These are phyloP conservation scores for Alnus glutinosa DNA, from an alignment of 306 rosid genomes.

Conservation along the genomic window DNA sequence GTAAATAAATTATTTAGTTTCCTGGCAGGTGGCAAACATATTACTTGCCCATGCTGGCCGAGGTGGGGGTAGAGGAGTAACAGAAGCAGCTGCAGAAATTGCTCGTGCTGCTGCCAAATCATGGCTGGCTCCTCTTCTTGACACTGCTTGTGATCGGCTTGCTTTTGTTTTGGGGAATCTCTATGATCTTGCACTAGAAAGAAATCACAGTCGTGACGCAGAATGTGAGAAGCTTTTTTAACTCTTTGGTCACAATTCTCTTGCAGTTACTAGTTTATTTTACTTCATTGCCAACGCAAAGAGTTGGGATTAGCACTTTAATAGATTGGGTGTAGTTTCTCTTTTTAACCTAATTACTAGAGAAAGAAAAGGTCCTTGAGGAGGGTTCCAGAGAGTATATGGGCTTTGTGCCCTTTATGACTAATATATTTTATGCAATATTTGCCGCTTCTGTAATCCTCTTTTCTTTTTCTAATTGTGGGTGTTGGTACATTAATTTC, in stretches of 20 bases:
- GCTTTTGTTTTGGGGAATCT: slow-evolving; percentile 85
- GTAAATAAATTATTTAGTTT: slow-evolving; percentile 21
- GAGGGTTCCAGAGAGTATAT: not conserved
- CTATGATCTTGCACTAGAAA: slow-evolving; percentile 85
- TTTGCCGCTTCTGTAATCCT: slow-evolving; percentile 9
- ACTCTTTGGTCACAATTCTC: not conserved
- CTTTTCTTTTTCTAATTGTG: slow-evolving; percentile 1
- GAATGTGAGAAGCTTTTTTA: slow-evolving; percentile 54
- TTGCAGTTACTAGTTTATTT: not conserved
- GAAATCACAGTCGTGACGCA: slow-evolving; percentile 59
- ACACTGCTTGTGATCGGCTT: slow-evolving; percentile 94
- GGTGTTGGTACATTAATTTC: not conserved
- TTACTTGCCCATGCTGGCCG: slow-evolving; percentile 93
- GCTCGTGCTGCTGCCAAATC: slow-evolving; percentile 96
- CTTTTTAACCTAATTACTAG: not conserved
- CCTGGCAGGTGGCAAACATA: slow-evolving; percentile 87
- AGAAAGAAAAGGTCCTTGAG: not conserved
- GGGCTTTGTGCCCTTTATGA: not conserved
- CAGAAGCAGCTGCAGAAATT: slow-evolving; percentile 98
- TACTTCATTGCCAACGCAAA: not conserved
- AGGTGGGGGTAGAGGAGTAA: slow-evolving; percentile 81
- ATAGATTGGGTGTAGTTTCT: not conserved
- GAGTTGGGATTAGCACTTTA: not conserved
- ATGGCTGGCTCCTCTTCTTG: slow-evolving; percentile 98
- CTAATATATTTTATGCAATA: not conserved